phyloP scores from a whole-genome alignment of 352 stramenopile species.

The Globisporangium polare region DNA sequence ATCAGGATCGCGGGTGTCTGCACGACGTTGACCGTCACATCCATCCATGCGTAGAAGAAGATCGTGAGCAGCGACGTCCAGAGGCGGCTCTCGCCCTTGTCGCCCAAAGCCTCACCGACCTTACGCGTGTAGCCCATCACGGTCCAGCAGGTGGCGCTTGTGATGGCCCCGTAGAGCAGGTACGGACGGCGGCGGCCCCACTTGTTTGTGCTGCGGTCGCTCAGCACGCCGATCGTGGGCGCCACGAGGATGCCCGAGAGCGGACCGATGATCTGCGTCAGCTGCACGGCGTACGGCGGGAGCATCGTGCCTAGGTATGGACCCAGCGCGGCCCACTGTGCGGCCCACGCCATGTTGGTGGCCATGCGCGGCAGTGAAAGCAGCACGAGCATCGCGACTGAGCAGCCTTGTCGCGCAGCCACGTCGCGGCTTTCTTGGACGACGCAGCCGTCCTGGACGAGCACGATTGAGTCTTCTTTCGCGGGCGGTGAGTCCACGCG shows the following conservation, averaged over 20 bases:
- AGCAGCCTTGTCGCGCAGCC: constrained; percentile 26
- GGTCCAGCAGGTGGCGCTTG: constrained; percentile 60
- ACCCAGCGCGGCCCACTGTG: constrained; percentile 67
- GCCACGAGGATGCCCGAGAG: constrained; percentile 67
- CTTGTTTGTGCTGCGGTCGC: constrained; percentile 42
- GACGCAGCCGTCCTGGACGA: constrained; percentile 18
- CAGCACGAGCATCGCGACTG: constrained; percentile 60
- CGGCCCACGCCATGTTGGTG: constrained; percentile 76
- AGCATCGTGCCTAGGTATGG: constrained; percentile 72
- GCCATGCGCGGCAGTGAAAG: constrained; percentile 68
- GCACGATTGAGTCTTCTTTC: constrained; percentile 17
- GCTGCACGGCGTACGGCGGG: constrained; percentile 58
- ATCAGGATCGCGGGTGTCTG: constrained; percentile 68
- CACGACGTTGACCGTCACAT: constrained; percentile 77
- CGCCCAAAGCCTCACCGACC: constrained; percentile 58
- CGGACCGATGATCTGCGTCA: constrained; percentile 70
- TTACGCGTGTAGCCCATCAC: constrained; percentile 67
- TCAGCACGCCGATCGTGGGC: constrained; percentile 63
- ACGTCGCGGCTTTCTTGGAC: constrained; percentile 16
- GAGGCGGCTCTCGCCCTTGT: constrained; percentile 34
- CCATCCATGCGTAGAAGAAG: constrained; percentile 82
- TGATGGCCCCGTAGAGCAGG: constrained; percentile 55
- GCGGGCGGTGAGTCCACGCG: constrained; percentile 24
- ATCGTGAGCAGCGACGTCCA: constrained; percentile 61
- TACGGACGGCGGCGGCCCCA: constrained; percentile 68